Evolutionary conservation across 306 rosid genomes (phyloP).

Genomic region (Oemleria cerasiformis): DNA sequence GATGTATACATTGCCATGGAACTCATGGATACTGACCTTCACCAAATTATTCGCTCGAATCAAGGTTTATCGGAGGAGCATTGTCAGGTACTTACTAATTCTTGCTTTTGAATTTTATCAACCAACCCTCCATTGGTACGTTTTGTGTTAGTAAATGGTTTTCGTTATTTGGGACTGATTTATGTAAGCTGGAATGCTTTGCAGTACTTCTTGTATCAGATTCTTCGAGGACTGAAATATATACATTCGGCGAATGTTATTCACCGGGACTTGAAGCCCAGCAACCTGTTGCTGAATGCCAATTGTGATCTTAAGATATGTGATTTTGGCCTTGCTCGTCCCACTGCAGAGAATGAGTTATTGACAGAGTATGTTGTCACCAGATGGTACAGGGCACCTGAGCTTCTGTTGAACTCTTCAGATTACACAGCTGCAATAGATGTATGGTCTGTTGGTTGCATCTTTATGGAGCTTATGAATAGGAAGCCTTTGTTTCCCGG

Average conservation of each 20-base stretch:
- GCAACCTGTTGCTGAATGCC: conserved; percentile 82
- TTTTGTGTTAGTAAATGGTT: conserved; percentile 4
- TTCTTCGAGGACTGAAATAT: conserved; percentile 86
- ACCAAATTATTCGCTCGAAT: conserved; percentile 91
- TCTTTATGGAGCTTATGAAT: conserved; percentile 96
- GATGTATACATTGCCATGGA: conserved; percentile 80
- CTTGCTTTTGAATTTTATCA: neutral
- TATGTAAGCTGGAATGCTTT: conserved; percentile 36
- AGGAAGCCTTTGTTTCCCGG: conserved; percentile 91
- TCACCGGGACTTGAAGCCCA: conserved; percentile 92
- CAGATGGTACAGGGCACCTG: conserved; percentile 99
- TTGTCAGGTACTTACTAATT: conserved; percentile 54
- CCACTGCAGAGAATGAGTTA: conserved; percentile 70
- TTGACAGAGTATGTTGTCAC: conserved; percentile 98
- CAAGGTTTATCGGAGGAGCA: conserved; percentile 91
- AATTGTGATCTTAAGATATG: conserved; percentile 93
- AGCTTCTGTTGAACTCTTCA: conserved; percentile 85
- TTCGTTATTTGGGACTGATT: conserved; percentile 7
- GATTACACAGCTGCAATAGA: conserved; percentile 92
- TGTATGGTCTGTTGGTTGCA: conserved; percentile 98
- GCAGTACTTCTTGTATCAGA: conserved; percentile 97
- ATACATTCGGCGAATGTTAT: conserved; percentile 94
- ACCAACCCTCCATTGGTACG: neutral
- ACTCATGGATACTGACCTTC: conserved; percentile 98
- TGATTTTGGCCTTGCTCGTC: conserved; percentile 95